phyloP scores from a whole-genome alignment of 352 stramenopile genomes.

The Pythium aquatile region DNA sequence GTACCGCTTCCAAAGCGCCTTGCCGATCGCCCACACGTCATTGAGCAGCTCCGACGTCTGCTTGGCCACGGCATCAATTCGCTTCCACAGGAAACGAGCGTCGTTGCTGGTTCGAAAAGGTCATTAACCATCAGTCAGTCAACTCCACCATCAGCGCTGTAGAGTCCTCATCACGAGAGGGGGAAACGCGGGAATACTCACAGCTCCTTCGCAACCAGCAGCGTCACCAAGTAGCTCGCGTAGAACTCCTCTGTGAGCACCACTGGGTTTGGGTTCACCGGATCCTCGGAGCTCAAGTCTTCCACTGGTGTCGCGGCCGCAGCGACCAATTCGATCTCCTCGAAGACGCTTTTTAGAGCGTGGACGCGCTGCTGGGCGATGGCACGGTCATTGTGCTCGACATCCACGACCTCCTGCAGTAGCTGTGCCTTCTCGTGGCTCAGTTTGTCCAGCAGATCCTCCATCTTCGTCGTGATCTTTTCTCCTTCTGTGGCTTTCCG shows the following conservation, averaged over 20 bases:
- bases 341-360: conserved; percentile 37
- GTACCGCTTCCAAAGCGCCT: conserved; percentile 61
- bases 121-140: not conserved
- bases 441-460: conserved; percentile 46
- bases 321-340: conserved; percentile 61
- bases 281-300: not conserved
- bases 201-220: conserved; percentile 53
- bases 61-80: conserved; percentile 46
- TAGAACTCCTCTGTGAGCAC: conserved; percentile 58
- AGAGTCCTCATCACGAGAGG: not conserved
- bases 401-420: conserved; percentile 32
- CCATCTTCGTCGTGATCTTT: conserved; percentile 31
- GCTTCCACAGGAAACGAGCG: conserved; percentile 76
- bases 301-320: conserved; percentile 28
- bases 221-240: conserved; percentile 49
- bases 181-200: conserved; percentile 25
- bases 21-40: conserved; percentile 64
- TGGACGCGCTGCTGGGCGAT: conserved; percentile 24
- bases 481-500: conserved; percentile 2
- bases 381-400: conserved; percentile 25
- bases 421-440: conserved; percentile 40
- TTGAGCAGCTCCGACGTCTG: conserved; percentile 36
- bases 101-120: conserved; percentile 38
- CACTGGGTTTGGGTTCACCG: conserved; percentile 29
- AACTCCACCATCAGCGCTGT: not conserved